Base-by-base conservation (phyloP, 2,329 filamentous ascomycete species). In the Apiospora marii region DNA sequence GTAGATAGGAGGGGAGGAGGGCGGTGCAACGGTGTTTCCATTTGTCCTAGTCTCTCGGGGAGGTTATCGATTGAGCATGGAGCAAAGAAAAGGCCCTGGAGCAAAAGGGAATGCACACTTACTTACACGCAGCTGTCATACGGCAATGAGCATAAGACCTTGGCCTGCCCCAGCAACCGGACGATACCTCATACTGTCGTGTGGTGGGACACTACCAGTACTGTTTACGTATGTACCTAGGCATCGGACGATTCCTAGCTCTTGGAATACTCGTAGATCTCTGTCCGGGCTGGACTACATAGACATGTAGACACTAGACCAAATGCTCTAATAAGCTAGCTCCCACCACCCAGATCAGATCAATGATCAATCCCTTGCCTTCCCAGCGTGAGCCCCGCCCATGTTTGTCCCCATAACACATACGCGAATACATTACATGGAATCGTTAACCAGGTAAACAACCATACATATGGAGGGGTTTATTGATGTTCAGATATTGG, bases 361-460 rank as follows among this genome's bases (percentile, higher is more conserved):
- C 53, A 61, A 61, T 37, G 53, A 61, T 61, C 53, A 61, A 61
- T 37, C 53, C 53, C 53, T 61, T 37, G 53, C 53, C 53, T 61
- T 30, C 34, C 53, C 53, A 37, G 34, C 53, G 30, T 13, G 30
- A 61, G 53, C 53, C 53, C 53, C 53, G 53, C 53, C 53, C 53
- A 37, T 61, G 53, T 61, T 61, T 61, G 53, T 30, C 53, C 53
- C 34, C 53, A 37, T 30, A 24, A 30, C 51, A 53, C 24, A 53
- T 53, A 24, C 14, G n/a, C 19, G 34, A 19, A 58, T 22, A 22
- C 16, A 37, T 12, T 37, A 2, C 53, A 37, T n/a, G 10, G 22
- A 10, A 49, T 22, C n/a, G 7, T n/a, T 49, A 22, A 22, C 44
- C 44, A 48, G 22, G 44, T 22, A 48, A 22, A 48, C 19, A 8